phyloP scores from a whole-genome alignment of 2,329 filamentous ascomycete genomes.

The Trichophyton equinum region DNA sequence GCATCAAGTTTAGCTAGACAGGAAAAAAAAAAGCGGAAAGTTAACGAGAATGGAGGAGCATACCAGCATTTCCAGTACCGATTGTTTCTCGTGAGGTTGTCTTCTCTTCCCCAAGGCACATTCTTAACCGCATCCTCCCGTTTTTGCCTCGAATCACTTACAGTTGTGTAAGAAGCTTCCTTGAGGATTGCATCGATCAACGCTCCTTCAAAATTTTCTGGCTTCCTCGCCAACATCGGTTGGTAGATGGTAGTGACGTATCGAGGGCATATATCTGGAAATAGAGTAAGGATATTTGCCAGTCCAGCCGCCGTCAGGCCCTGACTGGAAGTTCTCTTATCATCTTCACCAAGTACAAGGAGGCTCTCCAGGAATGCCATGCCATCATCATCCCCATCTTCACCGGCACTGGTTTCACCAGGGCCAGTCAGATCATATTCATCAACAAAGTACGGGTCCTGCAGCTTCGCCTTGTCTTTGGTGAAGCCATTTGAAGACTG shows the following conservation, averaged over 20 bases:
- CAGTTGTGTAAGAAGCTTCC: slow-evolving; percentile 32
- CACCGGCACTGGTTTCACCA: not conserved
- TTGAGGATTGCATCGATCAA: slow-evolving; percentile 34
- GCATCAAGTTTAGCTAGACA: not conserved
- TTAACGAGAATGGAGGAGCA: slow-evolving; percentile 9
- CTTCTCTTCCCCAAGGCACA: slow-evolving; percentile 9
- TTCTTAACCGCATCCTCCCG: slow-evolving; percentile 14
- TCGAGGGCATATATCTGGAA: slow-evolving; percentile 36
- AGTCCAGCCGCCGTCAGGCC: not conserved
- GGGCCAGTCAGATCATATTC: not conserved
- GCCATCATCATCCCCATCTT: not conserved
- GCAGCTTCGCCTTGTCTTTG: not conserved
- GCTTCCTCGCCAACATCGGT: not conserved
- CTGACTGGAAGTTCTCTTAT: not conserved
- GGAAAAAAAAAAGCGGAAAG: not conserved
- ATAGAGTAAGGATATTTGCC: slow-evolving; percentile 29
- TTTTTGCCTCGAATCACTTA: slow-evolving; percentile 28
- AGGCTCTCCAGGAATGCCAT: not conserved
- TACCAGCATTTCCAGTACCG: slow-evolving; percentile 16
- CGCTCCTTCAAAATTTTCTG: slow-evolving; percentile 15
- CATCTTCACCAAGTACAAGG: not conserved
- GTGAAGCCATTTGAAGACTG: too few relatives aligned
- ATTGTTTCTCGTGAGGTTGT: slow-evolving; percentile 18
- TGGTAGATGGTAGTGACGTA: slow-evolving; percentile 31
- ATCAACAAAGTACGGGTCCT: not conserved